Evolutionary conservation across 2,329 filamentous ascomycete genomes (phyloP).

Genomic region (Neoscytalidium dimidiatum): DNA sequence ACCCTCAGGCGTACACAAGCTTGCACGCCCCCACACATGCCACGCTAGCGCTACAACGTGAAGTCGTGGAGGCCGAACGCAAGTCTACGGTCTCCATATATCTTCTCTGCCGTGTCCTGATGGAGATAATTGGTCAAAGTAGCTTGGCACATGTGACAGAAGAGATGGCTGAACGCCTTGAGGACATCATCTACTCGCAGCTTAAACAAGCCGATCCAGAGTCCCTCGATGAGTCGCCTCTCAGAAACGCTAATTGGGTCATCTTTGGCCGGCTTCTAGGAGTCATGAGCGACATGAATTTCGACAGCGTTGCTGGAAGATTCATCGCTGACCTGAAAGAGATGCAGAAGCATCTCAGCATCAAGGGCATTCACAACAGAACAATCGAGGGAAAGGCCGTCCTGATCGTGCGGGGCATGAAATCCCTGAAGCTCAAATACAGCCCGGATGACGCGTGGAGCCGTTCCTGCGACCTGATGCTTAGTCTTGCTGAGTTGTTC

Average conservation of each 20-base stretch:
- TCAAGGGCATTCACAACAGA: slow-evolving; percentile 67
- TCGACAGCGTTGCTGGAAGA: slow-evolving; percentile 76
- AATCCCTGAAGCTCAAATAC: slow-evolving; percentile 77
- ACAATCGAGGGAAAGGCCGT: slow-evolving; percentile 82
- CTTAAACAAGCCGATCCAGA: slow-evolving; percentile 86
- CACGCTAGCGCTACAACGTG: slow-evolving; percentile 61
- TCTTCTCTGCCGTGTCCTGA: slow-evolving; percentile 87
- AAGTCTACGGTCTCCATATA: slow-evolving; percentile 94
- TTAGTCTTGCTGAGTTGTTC: slow-evolving; percentile 79
- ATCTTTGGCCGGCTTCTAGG: slow-evolving; percentile 90
- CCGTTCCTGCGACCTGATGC: slow-evolving; percentile 85
- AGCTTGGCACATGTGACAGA: slow-evolving; percentile 77
- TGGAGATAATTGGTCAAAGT: slow-evolving; percentile 92
- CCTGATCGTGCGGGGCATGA: slow-evolving; percentile 87
- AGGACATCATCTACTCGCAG: slow-evolving; percentile 96
- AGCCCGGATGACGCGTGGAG: slow-evolving; percentile 76
- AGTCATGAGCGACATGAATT: slow-evolving; percentile 94
- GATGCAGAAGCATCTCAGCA: slow-evolving; percentile 72
- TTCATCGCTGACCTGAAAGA: slow-evolving; percentile 80
- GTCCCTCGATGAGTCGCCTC: slow-evolving; percentile 71
- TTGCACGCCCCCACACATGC: slow-evolving; percentile 32
- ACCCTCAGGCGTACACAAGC: slow-evolving; percentile 27
- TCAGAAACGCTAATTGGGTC: slow-evolving; percentile 93
- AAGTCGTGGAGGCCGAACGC: slow-evolving; percentile 78
- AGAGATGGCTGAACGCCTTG: slow-evolving; percentile 92